Base-by-base conservation (phyloP, 768 basidiomycete genomes). In the Mycena pura region DNA sequence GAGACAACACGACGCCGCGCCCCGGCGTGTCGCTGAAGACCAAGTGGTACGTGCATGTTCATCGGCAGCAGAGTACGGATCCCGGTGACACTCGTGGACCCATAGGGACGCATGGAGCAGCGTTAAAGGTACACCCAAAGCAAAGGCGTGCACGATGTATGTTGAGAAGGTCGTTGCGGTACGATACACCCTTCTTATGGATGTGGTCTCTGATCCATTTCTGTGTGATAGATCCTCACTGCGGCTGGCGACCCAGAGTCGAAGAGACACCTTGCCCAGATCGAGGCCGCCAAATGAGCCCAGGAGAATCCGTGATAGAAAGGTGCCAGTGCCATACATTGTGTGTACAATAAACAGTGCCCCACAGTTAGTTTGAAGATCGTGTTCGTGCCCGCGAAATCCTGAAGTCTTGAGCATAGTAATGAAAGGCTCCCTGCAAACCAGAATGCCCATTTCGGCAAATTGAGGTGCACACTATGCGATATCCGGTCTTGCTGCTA, bases 101-200 rank as follows among this genome's bases (percentile, higher is more conserved):
- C 46, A 13, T 31, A 47, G 46, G 51, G 51, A 53, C 13, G 51
- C 51, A 41, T 53, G 51, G 51, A 53, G 41, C 24, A 53, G 51
- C 51, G 38, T 41, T 9, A 53, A 53, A 53, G 51, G 51, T 9
- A 53, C 39, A 24, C 51, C 51, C 5, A 53, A 53, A 28, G 51
- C n/a, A 13, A 40, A 39, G 39, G 51, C 51, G 28, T 53, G 51
- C 39, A 40, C 51, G n/a, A 53, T 40, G 51, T 53, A 53, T 19
- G 51, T 53, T 41, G 51, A 53, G 25, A 39, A 31, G 39, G 51
- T 53, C 4, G 51, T 53, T 27, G 27, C 22, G 38, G 51, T 53
- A 53, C 6, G 43, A 28, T 29, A 24, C 15, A 40, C 11, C 22
- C 24, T 39, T 25, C 32, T 27, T 47, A 31, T 28, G 14, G 34